phyloP scores from a whole-genome alignment of 73 alveolate genomes.

The Symbiodinium natans region DNA sequence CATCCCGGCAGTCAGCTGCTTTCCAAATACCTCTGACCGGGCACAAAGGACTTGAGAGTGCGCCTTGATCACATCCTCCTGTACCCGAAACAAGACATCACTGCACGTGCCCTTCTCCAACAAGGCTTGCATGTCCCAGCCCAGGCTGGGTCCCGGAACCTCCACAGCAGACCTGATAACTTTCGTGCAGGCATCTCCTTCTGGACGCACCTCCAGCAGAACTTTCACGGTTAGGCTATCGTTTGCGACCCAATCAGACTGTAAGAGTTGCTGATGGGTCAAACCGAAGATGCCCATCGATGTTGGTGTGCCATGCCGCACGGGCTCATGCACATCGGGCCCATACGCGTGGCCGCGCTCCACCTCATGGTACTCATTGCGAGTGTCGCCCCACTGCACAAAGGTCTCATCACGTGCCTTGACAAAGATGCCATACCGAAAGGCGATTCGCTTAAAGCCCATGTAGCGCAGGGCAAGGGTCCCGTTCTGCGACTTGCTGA shows the following conservation, averaged over 20 bases:
- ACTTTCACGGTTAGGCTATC: neutral
- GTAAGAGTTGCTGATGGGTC: neutral
- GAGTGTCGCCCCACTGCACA: too few species aligned
- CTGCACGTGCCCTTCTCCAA: neutral
- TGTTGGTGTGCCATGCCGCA: neutral
- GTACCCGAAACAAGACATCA: slow-evolving; percentile 39
- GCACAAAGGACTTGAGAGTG: slow-evolving; percentile 49
- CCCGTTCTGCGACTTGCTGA: too few species aligned
- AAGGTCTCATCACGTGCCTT: too few species aligned
- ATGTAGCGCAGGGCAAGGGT: too few species aligned
- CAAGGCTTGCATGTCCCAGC: neutral
- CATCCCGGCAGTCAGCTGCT: slow-evolving; percentile 53
- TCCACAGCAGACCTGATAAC: neutral
- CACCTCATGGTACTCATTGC: too few species aligned
- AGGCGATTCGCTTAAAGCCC: too few species aligned
- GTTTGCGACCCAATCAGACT: neutral
- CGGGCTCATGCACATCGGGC: neutral
- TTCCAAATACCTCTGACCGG: slow-evolving; percentile 28
- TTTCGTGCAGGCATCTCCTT: neutral
- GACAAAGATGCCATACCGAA: too few species aligned
- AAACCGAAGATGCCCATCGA: neutral
- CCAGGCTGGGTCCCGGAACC: neutral
- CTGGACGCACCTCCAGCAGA: neutral
- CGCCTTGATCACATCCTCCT: slow-evolving; percentile 18
- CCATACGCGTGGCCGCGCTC: neutral